Evolutionary conservation across 805 yeast genomes (phyloP), one percentile per base, ranked within the genome.

Genomic region (Kodamaea kaohsiungensis): DNA sequence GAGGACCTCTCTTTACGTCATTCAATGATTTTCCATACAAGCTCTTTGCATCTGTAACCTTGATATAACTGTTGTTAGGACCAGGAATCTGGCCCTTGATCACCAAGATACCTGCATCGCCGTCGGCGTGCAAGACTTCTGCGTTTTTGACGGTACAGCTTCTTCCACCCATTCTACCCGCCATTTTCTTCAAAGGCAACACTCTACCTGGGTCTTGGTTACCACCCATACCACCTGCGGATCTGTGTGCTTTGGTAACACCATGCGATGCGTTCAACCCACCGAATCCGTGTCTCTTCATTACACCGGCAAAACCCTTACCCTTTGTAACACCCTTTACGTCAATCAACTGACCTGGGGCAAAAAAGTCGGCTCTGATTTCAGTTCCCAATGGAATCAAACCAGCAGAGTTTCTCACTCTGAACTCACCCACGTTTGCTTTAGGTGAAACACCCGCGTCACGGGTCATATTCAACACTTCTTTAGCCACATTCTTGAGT

Each of bases 281-380:
- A 46, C 76, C 77, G 75, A 93, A 95, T 10, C 90, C 89, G 78
- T 88, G 88, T 73, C 97, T 86, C 71, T 93, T 93, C 97, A 95
- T 95, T 19, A 93, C 98, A 84, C 99, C 99, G 18, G 92, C 90
- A 69, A 91, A 91, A 9, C 99, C 99, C 72, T 95, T 95, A 73
- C 99, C 99, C 69, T 91, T 93, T 51, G 92, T 79, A 16, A 80
- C 79, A 13, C 92, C 88, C 67, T 84, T 81, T 51, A 91, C 75
- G 68, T 95, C 99, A 25, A 95, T 92, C 56, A 75, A 81, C 70
- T 91, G 95, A 30, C 98, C 98, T 15, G 75, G 78, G 54, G 84
- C 81, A 69, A 93, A 93, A 70, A 87, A 92, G 65, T 90, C 91
- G 1, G 97, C 97, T 53, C 76, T 82, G 53, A 95, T 72, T 63